Percentiles rank a stretch among this genome's conserved stretches.
Conservation (phyloP, 257 asterid genomes). For the Vinca minor region DNA sequence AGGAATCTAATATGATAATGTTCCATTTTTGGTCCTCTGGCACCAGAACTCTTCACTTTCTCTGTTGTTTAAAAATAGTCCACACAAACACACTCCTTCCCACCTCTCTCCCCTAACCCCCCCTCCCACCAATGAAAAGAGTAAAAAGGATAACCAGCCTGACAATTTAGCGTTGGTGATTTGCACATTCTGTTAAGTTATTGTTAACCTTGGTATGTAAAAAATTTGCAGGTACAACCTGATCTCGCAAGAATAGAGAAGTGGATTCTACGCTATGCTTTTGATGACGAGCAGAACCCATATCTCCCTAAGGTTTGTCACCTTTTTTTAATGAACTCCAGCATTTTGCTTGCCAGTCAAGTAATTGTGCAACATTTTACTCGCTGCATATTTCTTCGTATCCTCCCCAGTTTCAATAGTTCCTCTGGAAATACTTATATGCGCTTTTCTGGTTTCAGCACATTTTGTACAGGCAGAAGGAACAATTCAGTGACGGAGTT, state of each 20-base stretch:
- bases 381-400: not conserved
- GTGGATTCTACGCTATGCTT: constrained; percentile 88
- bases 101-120: not conserved
- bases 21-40: not conserved
- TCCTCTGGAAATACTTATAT: too few relatives aligned
- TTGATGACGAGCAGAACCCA: constrained; percentile 83
- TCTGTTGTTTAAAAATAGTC: constrained; percentile 1
- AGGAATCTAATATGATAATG: not conserved
- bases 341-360: not conserved
- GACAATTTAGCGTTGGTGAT: not conserved
- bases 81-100: not conserved
- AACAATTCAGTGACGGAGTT: constrained; percentile 97
- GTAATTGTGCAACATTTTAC: too few relatives aligned
- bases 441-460: constrained; percentile 44
- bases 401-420: not conserved
- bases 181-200: not conserved
- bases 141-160: not conserved
- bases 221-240: constrained; percentile 61
- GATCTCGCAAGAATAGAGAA: constrained; percentile 94
- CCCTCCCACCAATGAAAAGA: not conserved
- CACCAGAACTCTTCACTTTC: too few relatives aligned
- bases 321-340: not conserved
- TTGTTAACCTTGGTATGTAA: too few relatives aligned
- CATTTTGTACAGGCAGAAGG: constrained; percentile 90
- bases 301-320: constrained; percentile 81